Percentiles rank a stretch among this genome's conserved stretches.
These are phyloP conservation scores for Arthrobotrys megalospora DNA, from an alignment of 2,329 filamentous ascomycete genomes.

Conservation along the genomic window DNA sequence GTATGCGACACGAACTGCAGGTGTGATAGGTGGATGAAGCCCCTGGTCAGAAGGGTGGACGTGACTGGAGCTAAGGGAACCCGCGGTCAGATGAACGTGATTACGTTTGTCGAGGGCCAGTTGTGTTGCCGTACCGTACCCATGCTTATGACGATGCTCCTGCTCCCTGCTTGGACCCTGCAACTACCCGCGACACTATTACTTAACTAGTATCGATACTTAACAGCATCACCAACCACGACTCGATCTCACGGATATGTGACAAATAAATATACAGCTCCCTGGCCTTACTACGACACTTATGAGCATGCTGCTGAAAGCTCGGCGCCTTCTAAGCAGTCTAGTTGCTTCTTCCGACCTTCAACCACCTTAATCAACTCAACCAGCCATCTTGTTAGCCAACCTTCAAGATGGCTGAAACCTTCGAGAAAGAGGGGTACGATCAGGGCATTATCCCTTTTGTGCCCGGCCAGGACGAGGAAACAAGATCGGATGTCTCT, in stretches of 20 bases:
- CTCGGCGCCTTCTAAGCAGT: not conserved
- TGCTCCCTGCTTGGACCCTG: not conserved
- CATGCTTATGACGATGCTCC: conserved; percentile 26
- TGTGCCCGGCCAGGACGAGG: conserved; percentile 11
- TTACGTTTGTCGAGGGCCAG: conserved; percentile 36
- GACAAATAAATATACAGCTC: conserved; percentile 4
- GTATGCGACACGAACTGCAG: conserved; percentile 35
- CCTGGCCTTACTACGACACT: not conserved
- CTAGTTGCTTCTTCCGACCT: conserved; percentile 9
- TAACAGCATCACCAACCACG: not conserved
- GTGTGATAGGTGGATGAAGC: conserved; percentile 26
- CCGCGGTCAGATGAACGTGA: conserved; percentile 57
- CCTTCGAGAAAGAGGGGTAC: conserved; percentile 30
- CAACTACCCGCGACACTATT: conserved; percentile 13
- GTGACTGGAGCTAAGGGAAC: conserved; percentile 33
- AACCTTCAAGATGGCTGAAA: conserved; percentile 37
- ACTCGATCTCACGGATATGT: conserved; percentile 7
- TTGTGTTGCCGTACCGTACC: conserved; percentile 48
- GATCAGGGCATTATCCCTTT: conserved; percentile 7
- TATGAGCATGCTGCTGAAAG: conserved; percentile 25
- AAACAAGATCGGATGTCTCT: conserved; percentile 44
- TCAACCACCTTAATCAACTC: conserved; percentile 9
- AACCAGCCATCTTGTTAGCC: not conserved
- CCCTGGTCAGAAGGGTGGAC: conserved; percentile 22
- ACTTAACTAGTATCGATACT: conserved; percentile 13